Evolutionary conservation across 2,329 filamentous ascomycete species (phyloP).

Genomic region (Ophiognomonia clavigignenti-juglandacearum): DNA sequence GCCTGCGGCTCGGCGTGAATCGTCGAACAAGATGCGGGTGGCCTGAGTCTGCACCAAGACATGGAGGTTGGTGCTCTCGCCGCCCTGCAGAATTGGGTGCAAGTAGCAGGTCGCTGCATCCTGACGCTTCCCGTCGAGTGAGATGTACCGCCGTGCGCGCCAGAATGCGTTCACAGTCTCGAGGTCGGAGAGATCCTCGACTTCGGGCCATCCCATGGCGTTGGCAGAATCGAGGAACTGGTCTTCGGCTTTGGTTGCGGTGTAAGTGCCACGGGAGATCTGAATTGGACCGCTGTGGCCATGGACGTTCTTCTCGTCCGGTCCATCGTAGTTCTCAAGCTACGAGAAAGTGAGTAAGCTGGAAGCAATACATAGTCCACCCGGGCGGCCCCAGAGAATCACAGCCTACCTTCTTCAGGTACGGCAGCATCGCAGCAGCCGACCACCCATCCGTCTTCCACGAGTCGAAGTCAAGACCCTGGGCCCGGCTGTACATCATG

Average conservation of each 20-base stretch:
- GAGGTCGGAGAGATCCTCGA: slow-evolving; percentile 45
- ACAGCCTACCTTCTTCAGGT: slow-evolving; percentile 37
- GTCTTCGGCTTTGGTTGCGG: slow-evolving; percentile 29
- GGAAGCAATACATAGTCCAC: background rate
- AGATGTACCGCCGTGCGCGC: slow-evolving; percentile 24
- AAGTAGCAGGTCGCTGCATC: slow-evolving; percentile 28
- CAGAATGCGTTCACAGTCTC: slow-evolving; percentile 32
- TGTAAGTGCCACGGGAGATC: slow-evolving; percentile 41
- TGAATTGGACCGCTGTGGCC: slow-evolving; percentile 43
- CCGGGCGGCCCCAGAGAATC: background rate
- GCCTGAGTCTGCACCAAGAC: slow-evolving; percentile 50
- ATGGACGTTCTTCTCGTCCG: slow-evolving; percentile 29
- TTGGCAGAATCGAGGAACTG: slow-evolving; percentile 41
- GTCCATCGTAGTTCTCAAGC: slow-evolving; percentile 21
- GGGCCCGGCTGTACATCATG: slow-evolving; percentile 32
- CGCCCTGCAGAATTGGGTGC: slow-evolving; percentile 39
- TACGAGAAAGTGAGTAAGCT: background rate
- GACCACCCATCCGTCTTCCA: slow-evolving; percentile 23
- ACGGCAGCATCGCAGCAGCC: slow-evolving; percentile 35
- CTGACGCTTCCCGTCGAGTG: slow-evolving; percentile 32
- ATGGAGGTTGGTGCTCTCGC: slow-evolving; percentile 42
- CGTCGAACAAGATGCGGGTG: slow-evolving; percentile 41
- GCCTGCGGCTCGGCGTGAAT: slow-evolving; percentile 40
- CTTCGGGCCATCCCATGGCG: slow-evolving; percentile 39
- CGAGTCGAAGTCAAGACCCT: slow-evolving; percentile 24